Evolutionary conservation across 805 yeast genomes (phyloP).

Genomic region (Schwanniomyces vanrijiae): DNA sequence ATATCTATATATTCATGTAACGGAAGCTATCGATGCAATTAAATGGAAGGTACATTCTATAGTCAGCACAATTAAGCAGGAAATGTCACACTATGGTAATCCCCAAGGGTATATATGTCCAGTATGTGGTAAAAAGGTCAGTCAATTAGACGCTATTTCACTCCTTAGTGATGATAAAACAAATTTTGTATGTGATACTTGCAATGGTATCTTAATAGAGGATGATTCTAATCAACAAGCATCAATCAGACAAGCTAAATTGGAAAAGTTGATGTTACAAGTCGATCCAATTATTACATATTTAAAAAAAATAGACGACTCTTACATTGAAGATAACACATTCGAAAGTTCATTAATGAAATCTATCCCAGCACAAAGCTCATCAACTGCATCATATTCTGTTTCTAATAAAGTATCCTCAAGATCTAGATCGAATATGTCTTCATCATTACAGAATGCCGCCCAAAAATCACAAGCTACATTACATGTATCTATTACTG

Average conservation of each 20-base stretch:
- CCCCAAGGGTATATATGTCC: slow-evolving; percentile 96
- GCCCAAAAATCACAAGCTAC: slow-evolving; percentile 77
- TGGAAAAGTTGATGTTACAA: slow-evolving; percentile 84
- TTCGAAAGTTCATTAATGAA: slow-evolving; percentile 61
- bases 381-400: slow-evolving; percentile 67
- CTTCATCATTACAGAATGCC: slow-evolving; percentile 41
- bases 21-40: slow-evolving; percentile 92
- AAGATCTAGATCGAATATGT: slow-evolving; percentile 29
- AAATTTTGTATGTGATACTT: slow-evolving; percentile 80
- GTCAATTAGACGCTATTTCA: slow-evolving; percentile 86
- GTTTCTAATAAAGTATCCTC: slow-evolving; percentile 45
- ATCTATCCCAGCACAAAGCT: slow-evolving; percentile 81
- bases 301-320: slow-evolving; percentile 55
- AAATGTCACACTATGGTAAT: slow-evolving; percentile 78
- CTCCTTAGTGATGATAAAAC: slow-evolving; percentile 76
- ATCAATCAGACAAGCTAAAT: slow-evolving; percentile 72
- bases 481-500: slow-evolving; percentile 84
- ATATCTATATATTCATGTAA: slow-evolving; percentile 82
- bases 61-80: slow-evolving; percentile 75
- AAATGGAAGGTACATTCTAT: slow-evolving; percentile 95
- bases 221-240: slow-evolving; percentile 88
- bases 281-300: slow-evolving; percentile 84
- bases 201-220: slow-evolving; percentile 75
- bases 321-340: slow-evolving; percentile 38
- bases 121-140: slow-evolving; percentile 74